Evolutionary conservation across 495 filamentous ascomycete genomes (phyloP).

Genomic region (Melanomma pulvis-pyrius): DNA sequence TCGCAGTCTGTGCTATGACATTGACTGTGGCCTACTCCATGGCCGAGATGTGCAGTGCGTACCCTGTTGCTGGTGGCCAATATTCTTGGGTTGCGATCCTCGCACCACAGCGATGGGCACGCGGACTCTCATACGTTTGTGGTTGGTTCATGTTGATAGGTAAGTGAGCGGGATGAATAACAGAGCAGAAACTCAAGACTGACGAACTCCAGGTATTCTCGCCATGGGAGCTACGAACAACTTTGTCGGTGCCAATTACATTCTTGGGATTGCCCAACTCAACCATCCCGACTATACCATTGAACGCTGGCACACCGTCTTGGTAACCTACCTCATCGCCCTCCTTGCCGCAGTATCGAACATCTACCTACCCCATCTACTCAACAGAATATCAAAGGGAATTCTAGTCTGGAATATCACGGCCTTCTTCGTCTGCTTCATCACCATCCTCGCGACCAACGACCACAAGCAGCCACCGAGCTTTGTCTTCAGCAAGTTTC

Average conservation of each 20-base stretch:
- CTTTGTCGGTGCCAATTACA: slow-evolving; percentile 59
- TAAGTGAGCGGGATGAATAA: slow-evolving; percentile 9
- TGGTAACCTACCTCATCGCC: slow-evolving; percentile 56
- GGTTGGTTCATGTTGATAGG: slow-evolving; percentile 46
- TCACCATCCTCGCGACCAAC: slow-evolving; percentile 57
- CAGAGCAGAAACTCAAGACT: not conserved
- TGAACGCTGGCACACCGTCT: slow-evolving; percentile 60
- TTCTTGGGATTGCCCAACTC: slow-evolving; percentile 59
- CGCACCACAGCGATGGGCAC: slow-evolving; percentile 52
- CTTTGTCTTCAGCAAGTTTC: slow-evolving; percentile 61
- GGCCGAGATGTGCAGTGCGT: slow-evolving; percentile 62
- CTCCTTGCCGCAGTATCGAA: slow-evolving; percentile 52
- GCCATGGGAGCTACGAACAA: slow-evolving; percentile 63
- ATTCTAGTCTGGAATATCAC: slow-evolving; percentile 60
- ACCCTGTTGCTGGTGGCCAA: slow-evolving; percentile 58
- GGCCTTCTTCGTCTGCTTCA: slow-evolving; percentile 56
- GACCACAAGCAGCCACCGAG: slow-evolving; percentile 58
- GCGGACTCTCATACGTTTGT: slow-evolving; percentile 40
- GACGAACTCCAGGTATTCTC: slow-evolving; percentile 48
- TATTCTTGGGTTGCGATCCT: slow-evolving; percentile 62
- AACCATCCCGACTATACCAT: slow-evolving; percentile 57
- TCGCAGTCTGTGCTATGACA: slow-evolving; percentile 55
- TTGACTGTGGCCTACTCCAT: slow-evolving; percentile 60
- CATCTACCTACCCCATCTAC: slow-evolving; percentile 54
- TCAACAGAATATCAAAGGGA: slow-evolving; percentile 56